Conservation (phyloP, 2,329 filamentous ascomycete species). For the Aspergillus pseudoglaucus region DNA sequence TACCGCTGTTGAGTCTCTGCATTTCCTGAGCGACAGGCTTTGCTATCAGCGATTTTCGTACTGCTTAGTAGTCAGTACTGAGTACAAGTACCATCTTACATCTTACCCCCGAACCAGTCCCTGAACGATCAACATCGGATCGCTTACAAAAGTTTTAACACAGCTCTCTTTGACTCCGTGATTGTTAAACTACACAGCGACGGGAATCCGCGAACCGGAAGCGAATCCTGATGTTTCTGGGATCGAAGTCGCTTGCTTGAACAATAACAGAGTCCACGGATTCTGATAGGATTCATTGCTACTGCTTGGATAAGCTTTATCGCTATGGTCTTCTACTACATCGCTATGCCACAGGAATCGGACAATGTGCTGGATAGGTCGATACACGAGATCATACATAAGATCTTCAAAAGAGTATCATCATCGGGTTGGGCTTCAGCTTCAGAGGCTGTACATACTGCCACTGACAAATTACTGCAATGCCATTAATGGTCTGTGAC, state of each 20-base stretch:
- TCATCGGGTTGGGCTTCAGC: background rate
- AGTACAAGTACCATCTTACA: too few relatives aligned
- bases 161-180: too few relatives aligned
- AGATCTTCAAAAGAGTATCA: background rate
- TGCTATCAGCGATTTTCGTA: too few relatives aligned
- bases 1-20: too few relatives aligned
- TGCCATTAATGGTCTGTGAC: background rate
- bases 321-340: background rate
- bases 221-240: slow-evolving; percentile 1
- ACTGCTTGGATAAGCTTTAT: background rate
- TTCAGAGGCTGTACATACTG: background rate
- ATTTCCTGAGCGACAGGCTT: too few relatives aligned
- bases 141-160: too few relatives aligned
- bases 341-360: background rate
- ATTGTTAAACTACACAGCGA: background rate
- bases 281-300: background rate
- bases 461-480: background rate
- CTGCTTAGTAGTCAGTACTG: too few relatives aligned
- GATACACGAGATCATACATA: background rate
- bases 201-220: background rate
- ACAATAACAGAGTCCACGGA: background rate
- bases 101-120: too few relatives aligned
- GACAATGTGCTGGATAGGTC: background rate
- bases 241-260: background rate
- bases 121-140: too few relatives aligned